Evolutionary conservation across 1,284 basidiomycete genomes (phyloP).

Genomic region (Schizophyllum amplum): DNA sequence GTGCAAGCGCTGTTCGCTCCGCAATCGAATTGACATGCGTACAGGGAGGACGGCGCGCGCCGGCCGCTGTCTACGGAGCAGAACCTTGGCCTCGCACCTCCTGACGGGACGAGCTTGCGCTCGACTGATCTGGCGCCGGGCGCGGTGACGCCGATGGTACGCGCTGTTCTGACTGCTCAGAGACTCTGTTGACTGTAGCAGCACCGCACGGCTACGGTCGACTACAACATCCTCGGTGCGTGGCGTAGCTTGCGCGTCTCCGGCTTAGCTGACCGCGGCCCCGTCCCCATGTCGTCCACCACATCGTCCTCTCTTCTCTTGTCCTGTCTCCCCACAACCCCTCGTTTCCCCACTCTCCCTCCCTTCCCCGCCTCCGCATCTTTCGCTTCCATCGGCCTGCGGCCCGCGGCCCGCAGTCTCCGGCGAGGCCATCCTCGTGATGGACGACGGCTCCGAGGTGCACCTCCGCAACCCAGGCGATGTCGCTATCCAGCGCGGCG

Average conservation of each 20-base stretch:
- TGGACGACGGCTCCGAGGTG: slow-evolving; percentile 51
- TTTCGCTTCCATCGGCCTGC: neutral
- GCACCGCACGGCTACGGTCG: slow-evolving; percentile 46
- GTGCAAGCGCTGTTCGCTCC: too few relatives aligned
- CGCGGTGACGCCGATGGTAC: slow-evolving; percentile 40
- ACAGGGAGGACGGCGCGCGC: slow-evolving; percentile 43
- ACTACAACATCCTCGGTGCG: slow-evolving; percentile 54
- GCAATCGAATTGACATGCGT: slow-evolving; percentile 8
- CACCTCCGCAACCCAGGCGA: slow-evolving; percentile 48
- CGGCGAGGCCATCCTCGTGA: slow-evolving; percentile 45
- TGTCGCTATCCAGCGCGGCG: slow-evolving; percentile 49
- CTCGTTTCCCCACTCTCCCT: neutral
- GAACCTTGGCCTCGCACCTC: slow-evolving; percentile 36
- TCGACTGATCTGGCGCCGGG: slow-evolving; percentile 54
- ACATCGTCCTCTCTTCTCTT: too few relatives aligned
- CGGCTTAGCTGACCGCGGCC: neutral
- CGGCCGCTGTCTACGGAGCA: slow-evolving; percentile 28
- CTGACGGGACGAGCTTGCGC: slow-evolving; percentile 38
- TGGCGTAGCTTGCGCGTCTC: neutral
- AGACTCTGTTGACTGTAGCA: slow-evolving; percentile 11
- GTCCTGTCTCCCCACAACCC: too few relatives aligned
- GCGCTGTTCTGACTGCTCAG: slow-evolving; percentile 8
- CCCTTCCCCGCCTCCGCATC: neutral
- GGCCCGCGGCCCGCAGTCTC: slow-evolving; percentile 28
- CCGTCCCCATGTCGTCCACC: too few relatives aligned